Conservation (phyloP, 805 yeast genomes). For the Monosporozyma yasuniensis region DNA sequence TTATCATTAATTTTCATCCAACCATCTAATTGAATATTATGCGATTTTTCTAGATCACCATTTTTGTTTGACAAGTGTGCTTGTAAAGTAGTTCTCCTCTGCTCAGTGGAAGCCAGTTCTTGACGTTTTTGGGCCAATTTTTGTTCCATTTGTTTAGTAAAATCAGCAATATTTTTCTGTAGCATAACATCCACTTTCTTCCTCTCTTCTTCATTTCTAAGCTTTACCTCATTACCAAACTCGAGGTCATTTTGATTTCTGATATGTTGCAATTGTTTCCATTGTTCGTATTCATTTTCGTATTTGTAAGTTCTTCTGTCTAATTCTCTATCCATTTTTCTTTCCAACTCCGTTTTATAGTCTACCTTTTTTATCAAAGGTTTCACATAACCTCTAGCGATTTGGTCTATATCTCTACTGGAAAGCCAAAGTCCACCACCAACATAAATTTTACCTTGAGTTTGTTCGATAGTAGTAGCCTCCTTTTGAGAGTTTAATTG, state of each 20-base stretch:
- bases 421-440: conserved; percentile 85
- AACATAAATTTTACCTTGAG: conserved; percentile 49
- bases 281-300: conserved; percentile 33
- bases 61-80: background rate
- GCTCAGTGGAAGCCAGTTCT: conserved; percentile 31
- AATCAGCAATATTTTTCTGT: conserved; percentile 3
- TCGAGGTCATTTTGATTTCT: conserved; percentile 35
- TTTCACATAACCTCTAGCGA: conserved; percentile 71
- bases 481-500: conserved; percentile 32
- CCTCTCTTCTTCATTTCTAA: conserved; percentile 23
- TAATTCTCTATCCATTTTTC: conserved; percentile 44
- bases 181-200: conserved; percentile 8
- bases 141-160: conserved; percentile 30
- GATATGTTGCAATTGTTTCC: conserved; percentile 33
- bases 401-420: conserved; percentile 62
- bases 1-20: conserved; percentile 23
- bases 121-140: conserved; percentile 29
- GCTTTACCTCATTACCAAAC: conserved; percentile 29
- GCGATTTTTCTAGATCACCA: background rate
- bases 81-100: conserved; percentile 13
- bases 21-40: conserved; percentile 11
- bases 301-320: conserved; percentile 31
- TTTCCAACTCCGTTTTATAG: conserved; percentile 59
- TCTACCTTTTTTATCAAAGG: conserved; percentile 76
- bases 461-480: conserved; percentile 34